Percentiles rank a stretch among this genome's conserved stretches.
Conservation (phyloP, 179 eudicot genomes). For the Dionaea muscipula region DNA sequence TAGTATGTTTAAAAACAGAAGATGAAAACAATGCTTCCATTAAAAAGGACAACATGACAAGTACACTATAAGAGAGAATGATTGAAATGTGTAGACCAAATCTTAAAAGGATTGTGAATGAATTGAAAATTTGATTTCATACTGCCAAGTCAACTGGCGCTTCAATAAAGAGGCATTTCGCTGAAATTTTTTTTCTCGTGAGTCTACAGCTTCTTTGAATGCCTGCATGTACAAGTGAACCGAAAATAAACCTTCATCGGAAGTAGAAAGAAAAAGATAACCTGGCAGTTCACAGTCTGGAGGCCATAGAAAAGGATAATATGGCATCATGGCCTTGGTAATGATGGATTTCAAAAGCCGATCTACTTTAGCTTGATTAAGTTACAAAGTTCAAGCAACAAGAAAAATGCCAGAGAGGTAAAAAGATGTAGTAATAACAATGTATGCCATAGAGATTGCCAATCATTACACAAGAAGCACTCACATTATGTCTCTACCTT, state of each 20-base stretch:
- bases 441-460: no score
- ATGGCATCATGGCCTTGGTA: background rate
- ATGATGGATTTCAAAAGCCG: background rate
- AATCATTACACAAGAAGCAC: no score
- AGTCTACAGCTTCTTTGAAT: conserved; percentile 41
- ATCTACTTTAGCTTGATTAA: no score
- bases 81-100: background rate
- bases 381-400: no score
- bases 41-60: background rate
- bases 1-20: background rate
- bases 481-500: no score
- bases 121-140: conserved; percentile 15
- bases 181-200: conserved; percentile 51
- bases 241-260: background rate
- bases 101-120: background rate
- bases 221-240: conserved; percentile 28
- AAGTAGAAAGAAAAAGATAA: background rate
- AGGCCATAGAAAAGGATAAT: no score
- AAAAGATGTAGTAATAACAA: no score
- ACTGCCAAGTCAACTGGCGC: conserved; percentile 88
- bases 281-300: background rate
- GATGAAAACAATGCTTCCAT: background rate
- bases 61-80: background rate
- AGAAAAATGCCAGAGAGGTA: no score
- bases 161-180: conserved; percentile 56